Conservation (phyloP, 208 protist species). For the Trypanosoma congolense region DNA sequence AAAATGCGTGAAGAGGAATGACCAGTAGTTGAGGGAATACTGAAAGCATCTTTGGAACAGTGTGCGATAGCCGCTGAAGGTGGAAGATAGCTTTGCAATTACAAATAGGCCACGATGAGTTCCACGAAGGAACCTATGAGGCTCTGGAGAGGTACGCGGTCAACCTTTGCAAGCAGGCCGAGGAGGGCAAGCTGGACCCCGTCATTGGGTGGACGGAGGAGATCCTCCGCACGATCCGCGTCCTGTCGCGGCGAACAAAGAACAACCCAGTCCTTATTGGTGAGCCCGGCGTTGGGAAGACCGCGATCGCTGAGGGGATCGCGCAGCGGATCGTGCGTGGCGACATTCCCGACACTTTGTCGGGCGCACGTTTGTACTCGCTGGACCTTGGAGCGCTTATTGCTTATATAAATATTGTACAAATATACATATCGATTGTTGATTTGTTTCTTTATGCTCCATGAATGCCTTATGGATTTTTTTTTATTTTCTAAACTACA, state of each 20-base stretch:
- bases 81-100: too few relatives aligned
- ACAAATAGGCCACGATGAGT: too few relatives aligned
- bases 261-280: conserved; percentile 99
- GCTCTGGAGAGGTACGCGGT: conserved; percentile 89
- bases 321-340: conserved; percentile 90
- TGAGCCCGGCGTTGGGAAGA: conserved; percentile 93
- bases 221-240: conserved; percentile 96
- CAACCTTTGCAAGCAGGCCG: conserved; percentile 81
- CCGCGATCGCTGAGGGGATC: conserved; percentile 91
- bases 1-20: too few relatives aligned
- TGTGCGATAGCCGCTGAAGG: too few relatives aligned
- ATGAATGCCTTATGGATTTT: too few relatives aligned
- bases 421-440: too few relatives aligned
- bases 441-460: too few relatives aligned
- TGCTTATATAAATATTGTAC: conserved; percentile 98
- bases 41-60: too few relatives aligned
- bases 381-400: conserved; percentile 98
- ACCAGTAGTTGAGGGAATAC: too few relatives aligned
- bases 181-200: conserved; percentile 93
- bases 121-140: conserved; percentile 83
- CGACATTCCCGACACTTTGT: conserved; percentile 87
- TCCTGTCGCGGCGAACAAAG: conserved; percentile 97
- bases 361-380: conserved; percentile 71
- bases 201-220: conserved; percentile 98
- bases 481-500: too few relatives aligned